Base-by-base conservation (phyloP, 352 stramenopile species). In the Pythium insidiosum region DNA sequence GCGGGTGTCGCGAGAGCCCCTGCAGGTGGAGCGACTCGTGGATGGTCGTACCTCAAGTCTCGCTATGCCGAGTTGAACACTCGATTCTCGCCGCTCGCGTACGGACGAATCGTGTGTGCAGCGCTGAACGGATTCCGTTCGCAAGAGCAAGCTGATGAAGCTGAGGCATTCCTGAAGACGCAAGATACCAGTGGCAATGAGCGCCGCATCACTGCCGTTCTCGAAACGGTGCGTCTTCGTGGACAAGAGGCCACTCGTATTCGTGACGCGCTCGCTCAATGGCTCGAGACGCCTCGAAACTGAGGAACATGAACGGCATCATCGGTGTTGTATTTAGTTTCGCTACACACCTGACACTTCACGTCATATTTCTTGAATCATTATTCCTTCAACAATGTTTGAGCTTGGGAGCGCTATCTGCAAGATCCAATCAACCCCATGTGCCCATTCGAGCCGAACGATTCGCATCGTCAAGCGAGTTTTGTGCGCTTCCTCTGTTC, bases 11-110 rank as follows among this genome's bases (percentile, higher is more conserved):
- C 68, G 3, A n/a, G n/a, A n/a, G 64, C 53, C 34, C 67, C 84
- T 25, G 58, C 58, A 15, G 34, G 58, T 16, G 81, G 73, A 16
- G 55, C 41, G 2, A 56, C 77, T 26, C 50, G 87, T 26, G 66
- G 65, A 24, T 94, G 82, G 82, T 43, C 76, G 18, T 91, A 70
- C 43, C 35, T 89, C 19, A 61, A 81, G 40, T 66, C 68, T 36
- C 62, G 90, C 34, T 89, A 75, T 63, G 72, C 82, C 11, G 35
- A 54, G 6, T 36, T 91, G 47, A 43, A 39, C 4, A 66, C 74
- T 24, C 81, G 83, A 33, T 74, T 84, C 38, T 85, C 75, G 22
- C 54, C 64, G 3, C 68, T 75, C 50, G 70, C 61, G 39, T 21
- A 86, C 5, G 73, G 78, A 3, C 47, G 20, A 1, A 58, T 88